Conservation (phyloP, 2,329 filamentous ascomycete genomes). For the Arthrobotrys entomopaga region DNA sequence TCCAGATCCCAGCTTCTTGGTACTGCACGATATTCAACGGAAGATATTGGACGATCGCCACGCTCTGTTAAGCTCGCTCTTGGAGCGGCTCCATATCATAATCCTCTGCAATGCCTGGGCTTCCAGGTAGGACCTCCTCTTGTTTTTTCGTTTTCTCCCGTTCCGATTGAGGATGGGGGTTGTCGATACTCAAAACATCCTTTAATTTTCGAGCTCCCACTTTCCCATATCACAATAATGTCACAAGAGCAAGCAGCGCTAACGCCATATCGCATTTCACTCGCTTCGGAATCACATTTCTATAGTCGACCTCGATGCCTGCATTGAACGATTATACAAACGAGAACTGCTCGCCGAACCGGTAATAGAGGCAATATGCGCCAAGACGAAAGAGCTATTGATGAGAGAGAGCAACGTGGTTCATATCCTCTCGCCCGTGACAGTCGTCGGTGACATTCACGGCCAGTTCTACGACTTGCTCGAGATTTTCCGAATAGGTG, state of each 20-base stretch:
- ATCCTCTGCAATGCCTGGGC: conserved; percentile 63
- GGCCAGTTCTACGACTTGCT: conserved; percentile 99
- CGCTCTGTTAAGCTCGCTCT: conserved; percentile 38
- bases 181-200: too few species aligned
- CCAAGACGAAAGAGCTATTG: conserved; percentile 96
- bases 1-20: conserved; percentile 42
- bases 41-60: conserved; percentile 47
- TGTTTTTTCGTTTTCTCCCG: neutral
- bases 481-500: conserved; percentile 98
- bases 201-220: neutral
- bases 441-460: conserved; percentile 97
- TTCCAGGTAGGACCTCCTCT: conserved; percentile 62
- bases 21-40: conserved; percentile 26
- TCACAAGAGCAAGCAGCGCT: conserved; percentile 32
- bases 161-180: neutral
- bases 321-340: conserved; percentile 94
- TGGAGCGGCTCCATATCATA: conserved; percentile 40
- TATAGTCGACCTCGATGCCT: conserved; percentile 92
- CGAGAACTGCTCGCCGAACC: conserved; percentile 97
- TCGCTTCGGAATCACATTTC: conserved; percentile 64
- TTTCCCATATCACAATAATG: neutral
- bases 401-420: conserved; percentile 99
- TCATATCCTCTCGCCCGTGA: conserved; percentile 93
- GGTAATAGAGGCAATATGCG: conserved; percentile 98
- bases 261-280: conserved; percentile 66